A percentile compares a stretch with the other conserved stretches of the same genome.
phyloP scores from a whole-genome alignment of 495 filamentous ascomycete genomes.

The Penicillium psychrofluorescens region DNA sequence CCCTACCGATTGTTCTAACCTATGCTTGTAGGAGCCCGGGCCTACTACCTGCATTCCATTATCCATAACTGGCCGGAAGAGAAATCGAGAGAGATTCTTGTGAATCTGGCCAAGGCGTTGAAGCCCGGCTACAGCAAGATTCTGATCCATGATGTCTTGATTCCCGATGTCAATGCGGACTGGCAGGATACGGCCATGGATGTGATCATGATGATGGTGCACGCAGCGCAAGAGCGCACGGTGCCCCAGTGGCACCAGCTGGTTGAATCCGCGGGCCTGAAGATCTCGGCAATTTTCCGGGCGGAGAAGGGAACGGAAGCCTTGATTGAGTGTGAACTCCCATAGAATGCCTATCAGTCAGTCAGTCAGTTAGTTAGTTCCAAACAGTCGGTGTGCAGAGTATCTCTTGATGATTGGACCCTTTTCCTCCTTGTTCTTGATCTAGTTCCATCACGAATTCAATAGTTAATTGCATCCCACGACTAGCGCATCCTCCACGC shows the following conservation, averaged over 20 bases:
- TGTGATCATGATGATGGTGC: conserved; percentile 36
- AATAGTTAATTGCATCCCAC: no score
- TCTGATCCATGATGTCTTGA: conserved; percentile 47
- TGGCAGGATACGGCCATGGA: conserved; percentile 37
- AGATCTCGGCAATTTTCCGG: conserved; percentile 40
- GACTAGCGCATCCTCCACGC: no score
- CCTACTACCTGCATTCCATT: conserved; percentile 34
- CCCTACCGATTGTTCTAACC: no score
- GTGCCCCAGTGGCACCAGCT: conserved; percentile 16
- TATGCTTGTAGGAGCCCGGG: conserved; percentile 7
- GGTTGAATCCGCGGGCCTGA: conserved; percentile 52
- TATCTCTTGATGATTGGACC: no score
- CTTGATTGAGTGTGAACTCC: conserved; percentile 24
- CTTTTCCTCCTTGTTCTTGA: no score
- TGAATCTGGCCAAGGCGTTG: conserved; percentile 38
- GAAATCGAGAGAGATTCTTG: conserved; percentile 35
- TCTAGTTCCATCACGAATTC: no score
- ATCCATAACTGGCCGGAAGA: conserved; percentile 47
- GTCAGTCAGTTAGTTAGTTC: no score
- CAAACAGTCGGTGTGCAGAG: no score
- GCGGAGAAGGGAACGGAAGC: conserved; percentile 17
- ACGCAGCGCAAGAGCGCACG: conserved; percentile 28
- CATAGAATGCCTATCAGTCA: no score
- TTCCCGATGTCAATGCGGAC: conserved; percentile 33
- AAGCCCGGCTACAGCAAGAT: conserved; percentile 41